A percentile compares a stretch with the other conserved stretches of the same genome.
These are phyloP conservation scores for Orbilia blumenaviensis DNA, from an alignment of 2,329 filamentous ascomycete genomes.

Conservation along the genomic window DNA sequence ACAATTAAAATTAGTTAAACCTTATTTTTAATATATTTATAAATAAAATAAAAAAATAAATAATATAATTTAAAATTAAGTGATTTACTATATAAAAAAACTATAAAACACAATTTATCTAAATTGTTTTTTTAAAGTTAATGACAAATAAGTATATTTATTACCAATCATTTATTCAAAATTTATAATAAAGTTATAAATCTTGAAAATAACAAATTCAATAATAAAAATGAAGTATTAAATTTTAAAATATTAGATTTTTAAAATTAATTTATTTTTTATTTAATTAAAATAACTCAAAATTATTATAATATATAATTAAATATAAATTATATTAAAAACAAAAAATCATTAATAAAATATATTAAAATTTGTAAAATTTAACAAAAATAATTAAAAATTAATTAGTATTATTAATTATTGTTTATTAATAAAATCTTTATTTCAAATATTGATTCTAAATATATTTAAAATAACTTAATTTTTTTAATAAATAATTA, in stretches of 20 bases:
- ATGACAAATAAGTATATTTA: background rate
- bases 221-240: background rate
- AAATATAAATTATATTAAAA: conserved; percentile 5
- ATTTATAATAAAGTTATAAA: background rate
- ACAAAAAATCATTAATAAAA: background rate
- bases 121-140: background rate
- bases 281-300: background rate
- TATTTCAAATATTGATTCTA: background rate
- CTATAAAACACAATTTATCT: background rate
- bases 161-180: background rate
- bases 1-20: background rate
- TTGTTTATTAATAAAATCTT: background rate
- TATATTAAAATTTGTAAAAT: background rate
- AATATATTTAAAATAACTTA: background rate
- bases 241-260: background rate
- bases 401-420: conserved; percentile 1
- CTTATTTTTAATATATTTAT: background rate
- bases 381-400: background rate
- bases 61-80: background rate
- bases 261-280: background rate
- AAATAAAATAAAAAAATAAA: background rate
- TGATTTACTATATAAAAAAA: background rate
- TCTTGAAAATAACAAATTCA: background rate
- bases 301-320: background rate
- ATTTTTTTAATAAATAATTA: background rate